Evolutionary conservation across 169 alveolate genomes (phyloP), one percentile per base, ranked within the genome.

Genomic region (Eimeria maxima): DNA sequence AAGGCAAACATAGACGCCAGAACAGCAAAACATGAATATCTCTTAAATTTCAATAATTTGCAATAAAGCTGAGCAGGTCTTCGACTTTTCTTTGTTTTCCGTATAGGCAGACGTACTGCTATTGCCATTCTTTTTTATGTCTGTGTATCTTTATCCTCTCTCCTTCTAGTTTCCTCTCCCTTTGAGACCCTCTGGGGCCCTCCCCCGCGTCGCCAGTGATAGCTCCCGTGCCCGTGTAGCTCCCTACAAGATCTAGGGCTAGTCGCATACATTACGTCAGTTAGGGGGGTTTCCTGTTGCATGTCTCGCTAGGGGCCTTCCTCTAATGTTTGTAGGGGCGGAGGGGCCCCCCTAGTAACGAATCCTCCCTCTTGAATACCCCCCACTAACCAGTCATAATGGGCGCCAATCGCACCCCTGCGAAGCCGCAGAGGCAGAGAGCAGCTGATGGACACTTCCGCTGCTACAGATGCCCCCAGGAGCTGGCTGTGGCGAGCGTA

Each of bases 381-480:
- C 42, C 0, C 18, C 14, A 45, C 80, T 45, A 22, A 11, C 14
- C 11, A 47, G 7, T 7, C 47, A 20, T 22, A 42, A 76, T 76
- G 88, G 42, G 47, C 20, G 42, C 60, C 38, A 14, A 10, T 65
- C 88, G 67, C 11, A 27, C 71, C 45, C 73, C 90, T 24, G 71
- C 90, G 14, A 81, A 81, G 90, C 90, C 90, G 18, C n/a, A 81
- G n/a, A 24, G 90, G 73, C 67, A 11, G 29, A 47, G 90, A 53
- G 90, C 38, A 16, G 73, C 55, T 24, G 90, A 81, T 44, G 90
- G 90, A 33, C 16, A 18, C 50, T 81, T 81, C 73, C 90, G 90
- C 50, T 81, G 90, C 50, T 81, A 81, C 90, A 8, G 71, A 6
- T 81, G 90, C 73, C 90, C 90, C 29, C 33, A 42, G 38, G 90